Conservation (phyloP, 371 early-diverging fungal species). For the Rhizomucor pusillus region DNA sequence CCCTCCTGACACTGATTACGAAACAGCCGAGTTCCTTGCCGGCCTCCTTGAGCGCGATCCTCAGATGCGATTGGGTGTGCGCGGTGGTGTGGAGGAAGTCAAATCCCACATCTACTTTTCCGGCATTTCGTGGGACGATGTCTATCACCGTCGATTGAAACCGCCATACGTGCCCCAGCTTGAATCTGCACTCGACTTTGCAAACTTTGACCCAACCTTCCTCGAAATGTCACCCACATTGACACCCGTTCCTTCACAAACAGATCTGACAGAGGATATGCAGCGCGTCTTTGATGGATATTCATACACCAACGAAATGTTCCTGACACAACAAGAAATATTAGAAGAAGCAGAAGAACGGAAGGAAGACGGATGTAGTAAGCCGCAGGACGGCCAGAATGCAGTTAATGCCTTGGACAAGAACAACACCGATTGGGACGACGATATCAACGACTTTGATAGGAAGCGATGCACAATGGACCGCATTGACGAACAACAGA, state of each 20-base stretch:
- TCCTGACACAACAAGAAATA: not conserved
- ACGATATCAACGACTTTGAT: slow-evolving; percentile 1
- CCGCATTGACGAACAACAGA: slow-evolving; percentile 14
- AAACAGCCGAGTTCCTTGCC: slow-evolving; percentile 58
- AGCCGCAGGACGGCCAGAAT: slow-evolving; percentile 3
- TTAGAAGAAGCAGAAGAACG: slow-evolving; percentile 9
- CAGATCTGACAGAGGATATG: slow-evolving; percentile 44
- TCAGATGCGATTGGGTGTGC: slow-evolving; percentile 59
- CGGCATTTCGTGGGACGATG: slow-evolving; percentile 68
- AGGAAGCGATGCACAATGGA: slow-evolving; percentile 15
- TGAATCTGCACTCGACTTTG: slow-evolving; percentile 54
- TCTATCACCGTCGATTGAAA: slow-evolving; percentile 49
- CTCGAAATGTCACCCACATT: slow-evolving; percentile 56
- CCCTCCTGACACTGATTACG: slow-evolving; percentile 62
- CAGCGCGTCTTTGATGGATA: slow-evolving; percentile 60
- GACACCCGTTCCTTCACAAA: slow-evolving; percentile 37
- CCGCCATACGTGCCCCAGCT: slow-evolving; percentile 59
- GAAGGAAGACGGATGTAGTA: not conserved
- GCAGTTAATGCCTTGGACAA: not conserved
- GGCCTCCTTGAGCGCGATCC: slow-evolving; percentile 75
- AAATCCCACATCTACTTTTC: slow-evolving; percentile 71
- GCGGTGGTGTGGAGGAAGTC: slow-evolving; percentile 54
- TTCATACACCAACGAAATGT: slow-evolving; percentile 40
- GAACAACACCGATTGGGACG: slow-evolving; percentile 1
- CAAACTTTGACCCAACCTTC: slow-evolving; percentile 66